These are phyloP conservation scores for Lagerstroemia fauriei DNA, from an alignment of 441 rosid species.

Conservation along the genomic window DNA sequence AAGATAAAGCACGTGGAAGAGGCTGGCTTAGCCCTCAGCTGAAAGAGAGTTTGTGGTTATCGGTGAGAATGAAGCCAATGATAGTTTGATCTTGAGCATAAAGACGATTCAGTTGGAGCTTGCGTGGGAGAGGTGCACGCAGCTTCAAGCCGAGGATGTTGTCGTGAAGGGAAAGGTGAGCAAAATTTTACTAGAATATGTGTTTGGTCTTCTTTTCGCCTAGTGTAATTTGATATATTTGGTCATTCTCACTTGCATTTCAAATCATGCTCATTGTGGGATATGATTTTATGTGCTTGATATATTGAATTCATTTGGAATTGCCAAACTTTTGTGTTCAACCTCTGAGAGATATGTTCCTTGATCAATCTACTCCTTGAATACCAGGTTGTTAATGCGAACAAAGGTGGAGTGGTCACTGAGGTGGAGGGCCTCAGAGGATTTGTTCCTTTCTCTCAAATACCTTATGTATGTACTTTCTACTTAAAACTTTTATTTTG, in stretches of 20 bases:
- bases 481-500: neutral
- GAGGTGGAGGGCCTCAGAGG: slow-evolving; percentile 81
- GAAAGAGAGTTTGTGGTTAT: slow-evolving; percentile 78
- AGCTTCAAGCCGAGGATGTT: slow-evolving; percentile 96
- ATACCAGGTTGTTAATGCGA: slow-evolving; percentile 74
- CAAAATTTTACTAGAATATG: neutral
- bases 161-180: slow-evolving; percentile 80
- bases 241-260: neutral
- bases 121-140: slow-evolving; percentile 96
- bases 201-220: neutral
- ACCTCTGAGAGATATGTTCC: too few species aligned
- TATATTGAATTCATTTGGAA: neutral
- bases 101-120: slow-evolving; percentile 65
- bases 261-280: neutral
- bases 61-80: slow-evolving; percentile 77
- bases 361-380: neutral
- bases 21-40: slow-evolving; percentile 82
- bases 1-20: slow-evolving; percentile 70
- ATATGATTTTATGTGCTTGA: neutral
- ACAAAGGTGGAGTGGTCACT: slow-evolving; percentile 92
- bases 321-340: too few species aligned
- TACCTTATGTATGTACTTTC: slow-evolving; percentile 64
- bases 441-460: slow-evolving; percentile 92
- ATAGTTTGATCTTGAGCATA: slow-evolving; percentile 79
- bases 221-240: too few species aligned